A percentile compares a stretch with the other conserved stretches of the same genome.
Evolutionary conservation across 768 basidiomycete species (phyloP).

Genomic region (Coprinopsis cinerea): DNA sequence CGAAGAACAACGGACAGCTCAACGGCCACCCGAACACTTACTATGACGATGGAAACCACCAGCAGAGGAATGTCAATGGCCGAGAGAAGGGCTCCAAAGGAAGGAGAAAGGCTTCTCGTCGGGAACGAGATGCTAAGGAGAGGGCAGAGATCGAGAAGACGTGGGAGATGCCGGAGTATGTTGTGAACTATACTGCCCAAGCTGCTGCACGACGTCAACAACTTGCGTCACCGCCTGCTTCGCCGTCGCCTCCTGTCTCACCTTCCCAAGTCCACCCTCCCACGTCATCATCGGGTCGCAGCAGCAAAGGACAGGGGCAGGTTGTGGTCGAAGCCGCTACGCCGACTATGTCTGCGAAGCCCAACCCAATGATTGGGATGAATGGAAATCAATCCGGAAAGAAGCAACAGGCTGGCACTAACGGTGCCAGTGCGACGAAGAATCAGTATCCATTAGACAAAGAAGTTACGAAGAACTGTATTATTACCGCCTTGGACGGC

Average conservation of each 20-base stretch:
- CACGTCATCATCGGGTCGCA: too few species aligned
- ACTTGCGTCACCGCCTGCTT: slow-evolving; percentile 15
- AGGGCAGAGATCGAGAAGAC: slow-evolving; percentile 51
- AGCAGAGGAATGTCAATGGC: slow-evolving; percentile 15
- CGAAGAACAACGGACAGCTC: slow-evolving; percentile 16
- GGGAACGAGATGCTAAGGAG: slow-evolving; percentile 27
- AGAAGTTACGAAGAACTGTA: slow-evolving; percentile 6
- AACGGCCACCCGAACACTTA: not conserved
- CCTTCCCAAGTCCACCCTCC: slow-evolving; percentile 7
- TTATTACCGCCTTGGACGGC: slow-evolving; percentile 8
- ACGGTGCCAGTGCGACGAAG: slow-evolving; percentile 22
- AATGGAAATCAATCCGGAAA: slow-evolving; percentile 21
- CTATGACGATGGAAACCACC: slow-evolving; percentile 22
- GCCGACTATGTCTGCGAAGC: not conserved
- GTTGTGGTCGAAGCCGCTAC: not conserved
- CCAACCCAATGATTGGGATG: slow-evolving; percentile 13
- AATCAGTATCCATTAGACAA: slow-evolving; percentile 10
- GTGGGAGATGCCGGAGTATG: slow-evolving; percentile 48
- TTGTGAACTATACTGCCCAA: slow-evolving; percentile 8
- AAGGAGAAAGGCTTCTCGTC: not conserved
- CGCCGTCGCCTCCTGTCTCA: slow-evolving; percentile 20
- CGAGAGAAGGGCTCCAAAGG: not conserved
- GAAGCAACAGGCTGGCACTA: slow-evolving; percentile 18
- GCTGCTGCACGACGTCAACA: slow-evolving; percentile 7
- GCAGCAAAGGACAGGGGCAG: too few species aligned